Percentiles rank a stretch among this genome's conserved stretches.
These are phyloP conservation scores for Leonotis leonurus DNA, from an alignment of 257 asterid species.

Conservation along the genomic window DNA sequence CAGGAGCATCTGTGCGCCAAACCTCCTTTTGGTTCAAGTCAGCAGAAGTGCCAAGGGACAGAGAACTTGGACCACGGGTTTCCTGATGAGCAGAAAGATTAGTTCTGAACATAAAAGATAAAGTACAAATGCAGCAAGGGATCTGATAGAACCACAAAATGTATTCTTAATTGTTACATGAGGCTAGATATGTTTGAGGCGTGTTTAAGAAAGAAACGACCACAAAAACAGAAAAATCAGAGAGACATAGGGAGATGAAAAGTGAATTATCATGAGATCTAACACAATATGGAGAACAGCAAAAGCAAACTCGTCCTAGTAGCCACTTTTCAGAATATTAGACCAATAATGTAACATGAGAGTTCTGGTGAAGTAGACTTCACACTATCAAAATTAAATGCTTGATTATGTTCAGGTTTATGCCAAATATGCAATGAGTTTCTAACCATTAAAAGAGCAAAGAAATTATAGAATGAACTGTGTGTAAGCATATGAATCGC, in stretches of 20 bases:
- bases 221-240: not conserved
- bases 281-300: not conserved
- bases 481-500: not conserved
- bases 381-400: not conserved
- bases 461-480: not conserved
- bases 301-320: not conserved
- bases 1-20: slow-evolving; percentile 68
- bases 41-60: slow-evolving; percentile 74
- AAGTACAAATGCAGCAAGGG: not conserved
- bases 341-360: not conserved
- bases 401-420: not conserved
- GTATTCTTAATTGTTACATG: not conserved
- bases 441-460: not conserved
- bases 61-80: slow-evolving; percentile 71
- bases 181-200: not conserved
- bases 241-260: too few relatives aligned
- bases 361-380: not conserved
- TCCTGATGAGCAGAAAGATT: slow-evolving; percentile 37
- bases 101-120: not conserved
- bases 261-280: not conserved
- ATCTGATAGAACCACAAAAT: not conserved
- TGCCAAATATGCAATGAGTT: not conserved
- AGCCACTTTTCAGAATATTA: not conserved
- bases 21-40: slow-evolving; percentile 77
- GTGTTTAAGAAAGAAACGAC: not conserved